A percentile compares a stretch with the other conserved stretches of the same genome.
Conservation (phyloP, 768 basidiomycete species). For the Austroboletus eburneus region DNA sequence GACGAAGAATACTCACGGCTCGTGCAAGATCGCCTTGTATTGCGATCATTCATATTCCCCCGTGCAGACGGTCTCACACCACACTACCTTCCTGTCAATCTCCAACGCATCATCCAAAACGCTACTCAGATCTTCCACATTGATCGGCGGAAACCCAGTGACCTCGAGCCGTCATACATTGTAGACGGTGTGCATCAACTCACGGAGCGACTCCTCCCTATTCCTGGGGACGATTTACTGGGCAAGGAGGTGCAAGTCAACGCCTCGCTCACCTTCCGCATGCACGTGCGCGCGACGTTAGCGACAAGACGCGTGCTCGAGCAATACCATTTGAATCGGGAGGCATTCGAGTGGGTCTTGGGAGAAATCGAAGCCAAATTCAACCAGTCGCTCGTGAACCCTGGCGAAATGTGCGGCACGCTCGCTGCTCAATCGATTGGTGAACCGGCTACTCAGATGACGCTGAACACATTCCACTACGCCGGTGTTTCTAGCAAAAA, state of each 20-base stretch:
- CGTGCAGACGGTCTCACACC: constrained; percentile 63
- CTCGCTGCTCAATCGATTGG: constrained; percentile 98
- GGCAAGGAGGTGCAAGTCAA: constrained; percentile 80
- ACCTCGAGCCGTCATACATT: constrained; percentile 85
- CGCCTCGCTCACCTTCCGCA: constrained; percentile 87
- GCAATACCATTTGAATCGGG: constrained; percentile 79
- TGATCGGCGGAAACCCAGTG: constrained; percentile 88
- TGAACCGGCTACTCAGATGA: constrained; percentile 99
- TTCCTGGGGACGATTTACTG: constrained; percentile 80
- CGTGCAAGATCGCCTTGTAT: constrained; percentile 64
- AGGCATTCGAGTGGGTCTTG: constrained; percentile 97
- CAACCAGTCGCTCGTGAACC: constrained; percentile 86
- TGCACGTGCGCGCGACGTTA: constrained; percentile 88
- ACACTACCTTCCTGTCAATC: constrained; percentile 92
- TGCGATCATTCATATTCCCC: constrained; percentile 85
- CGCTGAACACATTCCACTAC: constrained; percentile 99
- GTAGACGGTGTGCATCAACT: constrained; percentile 75
- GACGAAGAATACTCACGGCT: constrained; percentile 74
- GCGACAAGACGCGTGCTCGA: constrained; percentile 86
- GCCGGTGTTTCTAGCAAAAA: constrained; percentile 99
- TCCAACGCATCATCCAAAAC: constrained; percentile 93
- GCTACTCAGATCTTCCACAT: constrained; percentile 96
- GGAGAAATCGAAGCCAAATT: constrained; percentile 95
- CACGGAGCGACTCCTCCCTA: constrained; percentile 72
- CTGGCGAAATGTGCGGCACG: constrained; percentile 99